These are phyloP conservation scores for Piloderma croceum DNA, from an alignment of 768 basidiomycete genomes.

Conservation along the genomic window DNA sequence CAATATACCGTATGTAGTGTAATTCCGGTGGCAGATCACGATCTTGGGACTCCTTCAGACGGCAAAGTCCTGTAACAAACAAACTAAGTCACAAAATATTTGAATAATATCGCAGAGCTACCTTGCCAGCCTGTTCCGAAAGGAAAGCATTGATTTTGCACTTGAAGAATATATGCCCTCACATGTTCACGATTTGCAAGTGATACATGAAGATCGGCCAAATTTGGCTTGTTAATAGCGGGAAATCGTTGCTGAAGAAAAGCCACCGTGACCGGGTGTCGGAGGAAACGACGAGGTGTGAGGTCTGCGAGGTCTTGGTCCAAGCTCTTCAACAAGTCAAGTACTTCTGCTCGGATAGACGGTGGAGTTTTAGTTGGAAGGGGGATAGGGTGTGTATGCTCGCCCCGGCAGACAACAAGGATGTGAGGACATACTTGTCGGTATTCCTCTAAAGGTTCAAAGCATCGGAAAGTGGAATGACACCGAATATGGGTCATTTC, in stretches of 20 bases:
- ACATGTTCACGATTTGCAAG: conserved; percentile 20
- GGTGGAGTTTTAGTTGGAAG: conserved; percentile 16
- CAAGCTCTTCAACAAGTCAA: conserved; percentile 5
- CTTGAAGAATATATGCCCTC: conserved; percentile 10
- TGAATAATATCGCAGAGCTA: conserved; percentile 1
- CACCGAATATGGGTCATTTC: conserved; percentile 8
- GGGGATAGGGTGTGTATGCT: conserved; percentile 20
- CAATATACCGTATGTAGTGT: conserved; percentile 14
- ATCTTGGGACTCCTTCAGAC: conserved; percentile 14
- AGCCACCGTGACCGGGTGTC: conserved; percentile 10
- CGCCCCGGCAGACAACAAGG: conserved; percentile 10
- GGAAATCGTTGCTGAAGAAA: conserved; percentile 12
- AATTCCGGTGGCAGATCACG: conserved; percentile 2
- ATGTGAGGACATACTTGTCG: conserved; percentile 13
- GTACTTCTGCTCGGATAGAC: conserved; percentile 1
- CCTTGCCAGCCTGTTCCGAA: conserved; percentile 20
- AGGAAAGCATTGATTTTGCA: conserved; percentile 11
- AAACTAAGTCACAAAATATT: background rate
- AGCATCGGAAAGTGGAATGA: conserved; percentile 5
- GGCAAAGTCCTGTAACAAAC: conserved; percentile 7
- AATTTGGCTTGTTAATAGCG: conserved; percentile 1
- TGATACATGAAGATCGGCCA: conserved; percentile 22
- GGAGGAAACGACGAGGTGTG: conserved; percentile 14
- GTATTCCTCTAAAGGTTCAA: conserved; percentile 11
- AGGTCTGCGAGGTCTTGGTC: conserved; percentile 15